Evolutionary conservation across 1,284 basidiomycete species (phyloP).

Genomic region (Puccinia triticina): DNA sequence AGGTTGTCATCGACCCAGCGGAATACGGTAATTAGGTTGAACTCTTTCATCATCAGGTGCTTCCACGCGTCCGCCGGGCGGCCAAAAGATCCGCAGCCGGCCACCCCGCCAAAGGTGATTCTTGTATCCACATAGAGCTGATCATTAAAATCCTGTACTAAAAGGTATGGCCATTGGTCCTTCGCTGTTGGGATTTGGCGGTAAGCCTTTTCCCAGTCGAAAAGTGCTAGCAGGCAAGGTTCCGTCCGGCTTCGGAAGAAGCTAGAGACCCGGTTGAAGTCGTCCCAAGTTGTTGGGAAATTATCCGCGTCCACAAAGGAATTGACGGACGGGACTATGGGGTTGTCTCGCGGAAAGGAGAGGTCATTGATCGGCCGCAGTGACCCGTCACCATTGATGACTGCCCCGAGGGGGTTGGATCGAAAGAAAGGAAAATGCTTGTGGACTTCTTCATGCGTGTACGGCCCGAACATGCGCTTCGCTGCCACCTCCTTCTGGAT

Average conservation of each 20-base stretch:
- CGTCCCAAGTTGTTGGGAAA: background rate
- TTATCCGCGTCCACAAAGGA: background rate
- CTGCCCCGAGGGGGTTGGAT: background rate
- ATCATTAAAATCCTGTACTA: too few species aligned
- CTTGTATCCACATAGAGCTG: too few species aligned
- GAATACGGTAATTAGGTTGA: background rate
- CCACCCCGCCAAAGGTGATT: too few species aligned
- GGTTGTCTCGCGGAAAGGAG: background rate
- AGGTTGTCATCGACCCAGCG: too few species aligned
- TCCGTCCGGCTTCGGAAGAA: too few species aligned
- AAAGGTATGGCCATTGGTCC: too few species aligned
- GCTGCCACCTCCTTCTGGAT: background rate
- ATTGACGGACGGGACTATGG: background rate
- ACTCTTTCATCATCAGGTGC: background rate
- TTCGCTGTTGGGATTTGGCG: too few species aligned
- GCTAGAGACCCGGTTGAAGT: too few species aligned
- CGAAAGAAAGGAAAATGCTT: conserved; percentile 11
- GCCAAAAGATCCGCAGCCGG: too few species aligned
- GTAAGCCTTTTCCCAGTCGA: too few species aligned
- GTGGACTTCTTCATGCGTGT: background rate
- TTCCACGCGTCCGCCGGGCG: conserved; percentile 5
- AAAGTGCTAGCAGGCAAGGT: too few species aligned
- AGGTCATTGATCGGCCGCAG: background rate
- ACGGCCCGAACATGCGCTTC: conserved; percentile 2
- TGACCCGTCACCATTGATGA: conserved; percentile 9